A percentile compares a stretch with the other conserved stretches of the same genome.
Conservation (phyloP, 306 rosid genomes). For the Malus sieversii region DNA sequence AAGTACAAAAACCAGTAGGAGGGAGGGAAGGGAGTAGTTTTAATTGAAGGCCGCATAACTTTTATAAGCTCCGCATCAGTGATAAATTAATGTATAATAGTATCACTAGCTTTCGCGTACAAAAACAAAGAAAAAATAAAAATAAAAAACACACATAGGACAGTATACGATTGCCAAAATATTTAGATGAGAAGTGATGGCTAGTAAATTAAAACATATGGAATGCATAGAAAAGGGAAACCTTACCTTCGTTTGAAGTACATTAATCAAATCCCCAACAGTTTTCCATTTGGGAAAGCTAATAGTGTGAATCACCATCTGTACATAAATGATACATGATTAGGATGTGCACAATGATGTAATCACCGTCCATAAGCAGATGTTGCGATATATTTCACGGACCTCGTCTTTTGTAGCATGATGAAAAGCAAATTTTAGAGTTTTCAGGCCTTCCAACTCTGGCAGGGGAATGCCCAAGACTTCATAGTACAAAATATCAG, state of each 20-base stretch:
- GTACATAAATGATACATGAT: background rate
- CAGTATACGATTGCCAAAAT: background rate
- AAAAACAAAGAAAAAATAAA: no score
- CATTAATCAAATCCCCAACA: conserved; percentile 60
- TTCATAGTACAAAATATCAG: conserved; percentile 71
- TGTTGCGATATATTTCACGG: background rate
- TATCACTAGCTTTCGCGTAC: no score
- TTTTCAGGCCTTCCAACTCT: conserved; percentile 62
- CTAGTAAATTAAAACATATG: no score
- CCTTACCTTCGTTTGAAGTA: conserved; percentile 54
- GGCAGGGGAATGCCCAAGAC: conserved; percentile 80
- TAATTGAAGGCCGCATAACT: no score
- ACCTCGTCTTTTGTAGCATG: conserved; percentile 75
- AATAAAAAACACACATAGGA: background rate
- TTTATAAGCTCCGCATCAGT: no score
- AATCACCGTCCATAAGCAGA: background rate
- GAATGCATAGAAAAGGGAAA: background rate
- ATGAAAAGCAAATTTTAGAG: conserved; percentile 72
- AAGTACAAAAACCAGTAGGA: no score
- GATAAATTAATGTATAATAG: no score
- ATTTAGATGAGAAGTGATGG: no score
- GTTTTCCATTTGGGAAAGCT: conserved; percentile 66
- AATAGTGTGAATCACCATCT: conserved; percentile 63
- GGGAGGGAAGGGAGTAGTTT: no score
- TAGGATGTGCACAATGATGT: no score